Percentiles rank a stretch among this genome's conserved stretches.
Evolutionary conservation across 805 yeast genomes (phyloP).

Genomic region (Pichia occidentalis): DNA sequence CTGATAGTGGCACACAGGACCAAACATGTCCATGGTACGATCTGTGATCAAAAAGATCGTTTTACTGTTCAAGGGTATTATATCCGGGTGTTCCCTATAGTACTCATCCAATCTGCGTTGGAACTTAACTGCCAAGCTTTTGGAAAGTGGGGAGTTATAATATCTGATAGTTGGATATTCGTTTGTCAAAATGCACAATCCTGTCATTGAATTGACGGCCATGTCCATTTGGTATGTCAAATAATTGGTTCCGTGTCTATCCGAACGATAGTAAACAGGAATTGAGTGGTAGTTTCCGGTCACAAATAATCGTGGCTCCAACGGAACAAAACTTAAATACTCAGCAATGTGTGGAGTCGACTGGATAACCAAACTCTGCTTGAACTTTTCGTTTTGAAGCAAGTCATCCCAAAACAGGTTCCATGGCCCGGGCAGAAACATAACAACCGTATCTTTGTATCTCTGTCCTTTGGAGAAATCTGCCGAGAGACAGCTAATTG

Average conservation of each 20-base stretch:
- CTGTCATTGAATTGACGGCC: slow-evolving; percentile 61
- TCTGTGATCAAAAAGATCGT: slow-evolving; percentile 74
- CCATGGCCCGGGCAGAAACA: slow-evolving; percentile 54
- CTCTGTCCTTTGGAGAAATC: slow-evolving; percentile 68
- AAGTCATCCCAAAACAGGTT: slow-evolving; percentile 19
- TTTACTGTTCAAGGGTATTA: slow-evolving; percentile 43
- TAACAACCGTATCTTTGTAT: slow-evolving; percentile 65
- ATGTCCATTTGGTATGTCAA: slow-evolving; percentile 50
- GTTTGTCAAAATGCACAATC: slow-evolving; percentile 70
- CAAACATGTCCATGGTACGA: slow-evolving; percentile 73
- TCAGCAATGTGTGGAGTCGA: slow-evolving; percentile 26
- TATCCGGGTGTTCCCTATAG: slow-evolving; percentile 60
- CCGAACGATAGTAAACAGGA: slow-evolving; percentile 63
- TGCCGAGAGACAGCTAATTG: slow-evolving; percentile 68
- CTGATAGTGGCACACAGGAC: slow-evolving; percentile 85
- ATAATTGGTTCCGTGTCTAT: slow-evolving; percentile 52
- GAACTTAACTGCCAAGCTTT: slow-evolving; percentile 58
- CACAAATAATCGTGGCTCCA: slow-evolving; percentile 68
- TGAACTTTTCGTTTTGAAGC: slow-evolving; percentile 11
- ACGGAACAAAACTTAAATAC: slow-evolving; percentile 48
- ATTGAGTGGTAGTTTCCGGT: slow-evolving; percentile 54
- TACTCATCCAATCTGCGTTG: slow-evolving; percentile 70
- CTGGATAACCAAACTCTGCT: not conserved
- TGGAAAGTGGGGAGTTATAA: slow-evolving; percentile 48
- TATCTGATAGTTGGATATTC: slow-evolving; percentile 85